Percentiles rank a stretch among this genome's conserved stretches.
Evolutionary conservation across 2,329 filamentous ascomycete species (phyloP).

Genomic region (Phyllosticta ampelicida): DNA sequence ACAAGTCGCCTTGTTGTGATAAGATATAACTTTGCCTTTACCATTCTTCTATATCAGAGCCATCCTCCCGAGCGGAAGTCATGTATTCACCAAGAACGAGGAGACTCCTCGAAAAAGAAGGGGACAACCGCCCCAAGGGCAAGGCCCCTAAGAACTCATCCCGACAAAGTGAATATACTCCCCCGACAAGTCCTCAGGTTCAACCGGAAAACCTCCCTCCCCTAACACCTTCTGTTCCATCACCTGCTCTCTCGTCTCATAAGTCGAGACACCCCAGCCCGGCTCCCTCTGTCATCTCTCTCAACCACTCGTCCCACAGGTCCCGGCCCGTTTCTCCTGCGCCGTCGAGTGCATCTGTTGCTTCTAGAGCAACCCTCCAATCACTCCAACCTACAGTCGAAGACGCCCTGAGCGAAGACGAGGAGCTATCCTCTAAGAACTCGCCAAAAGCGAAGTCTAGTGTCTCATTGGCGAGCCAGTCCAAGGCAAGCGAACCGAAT

Average conservation of each 20-base stretch:
- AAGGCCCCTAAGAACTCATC: slow-evolving; percentile 5
- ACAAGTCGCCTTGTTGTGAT: background rate
- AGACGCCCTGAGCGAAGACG: slow-evolving; percentile 7
- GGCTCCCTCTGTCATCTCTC: background rate
- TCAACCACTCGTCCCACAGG: background rate
- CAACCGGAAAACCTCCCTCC: slow-evolving; percentile 7
- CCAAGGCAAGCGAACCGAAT: background rate
- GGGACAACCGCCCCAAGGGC: slow-evolving; percentile 5
- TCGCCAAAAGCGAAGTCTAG: background rate
- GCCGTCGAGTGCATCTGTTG: background rate
- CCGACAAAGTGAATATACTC: slow-evolving; percentile 7
- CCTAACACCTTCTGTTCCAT: slow-evolving; percentile 1
- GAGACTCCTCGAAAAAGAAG: slow-evolving; percentile 6
- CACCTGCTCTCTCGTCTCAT: slow-evolving; percentile 4
- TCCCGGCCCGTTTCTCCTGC: background rate
- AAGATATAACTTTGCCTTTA: slow-evolving; percentile 10
- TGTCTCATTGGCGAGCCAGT: background rate
- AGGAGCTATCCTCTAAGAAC: background rate
- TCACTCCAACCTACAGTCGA: slow-evolving; percentile 8
- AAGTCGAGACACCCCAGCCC: slow-evolving; percentile 6
- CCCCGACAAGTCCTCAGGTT: slow-evolving; percentile 7
- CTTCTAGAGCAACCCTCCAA: background rate
- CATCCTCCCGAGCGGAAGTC: background rate
- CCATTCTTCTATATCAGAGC: slow-evolving; percentile 2
- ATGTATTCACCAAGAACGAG: slow-evolving; percentile 9